Conservation (phyloP, 2,329 filamentous ascomycete genomes). For the Scytalidium lignicola region DNA sequence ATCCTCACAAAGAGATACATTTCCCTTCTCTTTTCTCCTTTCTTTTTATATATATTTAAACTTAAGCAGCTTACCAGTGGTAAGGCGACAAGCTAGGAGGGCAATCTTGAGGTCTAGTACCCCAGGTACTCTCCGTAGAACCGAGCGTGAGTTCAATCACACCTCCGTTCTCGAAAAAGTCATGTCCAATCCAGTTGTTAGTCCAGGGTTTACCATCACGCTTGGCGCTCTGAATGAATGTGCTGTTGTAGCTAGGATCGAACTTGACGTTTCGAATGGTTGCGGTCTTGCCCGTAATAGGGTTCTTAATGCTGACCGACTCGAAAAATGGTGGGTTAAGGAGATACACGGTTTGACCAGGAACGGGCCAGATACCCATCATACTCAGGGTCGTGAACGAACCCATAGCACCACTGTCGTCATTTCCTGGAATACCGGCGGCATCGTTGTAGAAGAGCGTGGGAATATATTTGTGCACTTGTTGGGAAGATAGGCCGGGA, state of each 20-base stretch:
- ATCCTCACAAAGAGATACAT: no score
- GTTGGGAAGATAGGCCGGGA: constrained; percentile 45
- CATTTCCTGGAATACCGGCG: constrained; percentile 60
- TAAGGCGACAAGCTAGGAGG: constrained; percentile 46
- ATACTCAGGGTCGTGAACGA: constrained; percentile 58
- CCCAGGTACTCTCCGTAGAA: constrained; percentile 55
- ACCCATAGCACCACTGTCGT: constrained; percentile 65
- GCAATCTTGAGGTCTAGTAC: constrained; percentile 49
- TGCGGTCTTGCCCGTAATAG: constrained; percentile 51
- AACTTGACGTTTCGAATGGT: constrained; percentile 55
- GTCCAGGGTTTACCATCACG: constrained; percentile 54
- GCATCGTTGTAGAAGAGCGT: constrained; percentile 52
- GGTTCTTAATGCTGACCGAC: constrained; percentile 50
- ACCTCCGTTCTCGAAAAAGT: constrained; percentile 39
- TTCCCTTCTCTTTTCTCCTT: no score
- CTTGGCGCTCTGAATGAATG: constrained; percentile 60
- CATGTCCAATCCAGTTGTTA: constrained; percentile 61
- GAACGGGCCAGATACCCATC: constrained; percentile 64
- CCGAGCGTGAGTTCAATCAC: constrained; percentile 58
- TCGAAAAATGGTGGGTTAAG: constrained; percentile 62
- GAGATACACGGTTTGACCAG: constrained; percentile 62
- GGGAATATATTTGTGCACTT: constrained; percentile 54
- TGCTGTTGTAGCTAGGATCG: constrained; percentile 47
- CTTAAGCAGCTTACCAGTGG: neutral
- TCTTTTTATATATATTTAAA: no score